Evolutionary conservation across 345 rosid species (phyloP).

Genomic region (Arabidopsis thaliana): TAIR10.1 NC_003070.9:6956001-6956500

Average conservation of each 20-base stretch:
- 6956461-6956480: neutral
- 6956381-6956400: neutral
- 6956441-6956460: constrained; percentile 5
- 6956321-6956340: constrained; percentile 17
- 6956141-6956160: constrained; percentile 45
- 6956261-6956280: constrained; percentile 50
- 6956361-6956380: no score
- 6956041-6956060: constrained; percentile 72
- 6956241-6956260: constrained; percentile 61
- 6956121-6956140: constrained; percentile 72
- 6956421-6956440: neutral
- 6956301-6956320: constrained; percentile 42
- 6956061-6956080: constrained; percentile 56
- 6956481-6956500: neutral
- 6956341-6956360: constrained; percentile 13
- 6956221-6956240: constrained; percentile 76
- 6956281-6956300: constrained; percentile 31
- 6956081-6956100: constrained; percentile 27
- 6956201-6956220: constrained; percentile 75
- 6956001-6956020: constrained; percentile 18
- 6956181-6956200: constrained; percentile 34
- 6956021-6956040: constrained; percentile 39
- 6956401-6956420: neutral
- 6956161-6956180: constrained; percentile 24
- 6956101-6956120: constrained; percentile 50